Evolutionary conservation across 495 filamentous ascomycete genomes (phyloP).

Genomic region (Penicillium dipodomyicola): DNA sequence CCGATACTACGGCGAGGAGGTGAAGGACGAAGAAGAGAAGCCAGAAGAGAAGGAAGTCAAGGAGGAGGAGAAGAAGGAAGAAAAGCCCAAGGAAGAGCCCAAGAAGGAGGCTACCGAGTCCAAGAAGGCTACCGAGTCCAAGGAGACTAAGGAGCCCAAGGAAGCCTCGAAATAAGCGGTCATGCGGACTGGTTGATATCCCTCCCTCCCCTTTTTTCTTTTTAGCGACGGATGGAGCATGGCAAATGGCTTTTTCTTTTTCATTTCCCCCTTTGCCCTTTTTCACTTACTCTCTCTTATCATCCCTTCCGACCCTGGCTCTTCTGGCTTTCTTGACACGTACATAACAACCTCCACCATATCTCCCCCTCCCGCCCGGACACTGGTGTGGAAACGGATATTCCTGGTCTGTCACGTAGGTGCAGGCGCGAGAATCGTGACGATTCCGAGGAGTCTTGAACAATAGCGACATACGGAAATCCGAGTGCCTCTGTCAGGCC

Average conservation of each 20-base stretch:
- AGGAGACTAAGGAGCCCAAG: constrained; percentile 17
- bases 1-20: constrained; percentile 62
- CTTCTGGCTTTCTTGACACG: constrained; percentile 9
- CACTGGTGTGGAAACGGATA: constrained; percentile 5
- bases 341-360: constrained; percentile 23
- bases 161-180: constrained; percentile 8
- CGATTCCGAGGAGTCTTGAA: constrained; percentile 11
- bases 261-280: constrained; percentile 8
- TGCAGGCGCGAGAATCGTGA: constrained; percentile 19
- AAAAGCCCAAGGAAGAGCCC: constrained; percentile 10
- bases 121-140: constrained; percentile 7
- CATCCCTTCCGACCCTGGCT: not conserved
- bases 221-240: constrained; percentile 38
- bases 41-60: constrained; percentile 16
- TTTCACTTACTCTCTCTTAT: not conserved
- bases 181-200: constrained; percentile 13
- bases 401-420: constrained; percentile 14
- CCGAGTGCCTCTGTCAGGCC: constrained; percentile 19
- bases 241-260: constrained; percentile 21
- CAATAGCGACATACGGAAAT: constrained; percentile 22
- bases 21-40: constrained; percentile 19
- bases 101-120: constrained; percentile 10
- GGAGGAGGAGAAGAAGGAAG: constrained; percentile 13
- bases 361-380: constrained; percentile 1
- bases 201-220: constrained; percentile 17